Conservation (phyloP, 1,284 basidiomycete species). For the Golubevia pallescens region DNA sequence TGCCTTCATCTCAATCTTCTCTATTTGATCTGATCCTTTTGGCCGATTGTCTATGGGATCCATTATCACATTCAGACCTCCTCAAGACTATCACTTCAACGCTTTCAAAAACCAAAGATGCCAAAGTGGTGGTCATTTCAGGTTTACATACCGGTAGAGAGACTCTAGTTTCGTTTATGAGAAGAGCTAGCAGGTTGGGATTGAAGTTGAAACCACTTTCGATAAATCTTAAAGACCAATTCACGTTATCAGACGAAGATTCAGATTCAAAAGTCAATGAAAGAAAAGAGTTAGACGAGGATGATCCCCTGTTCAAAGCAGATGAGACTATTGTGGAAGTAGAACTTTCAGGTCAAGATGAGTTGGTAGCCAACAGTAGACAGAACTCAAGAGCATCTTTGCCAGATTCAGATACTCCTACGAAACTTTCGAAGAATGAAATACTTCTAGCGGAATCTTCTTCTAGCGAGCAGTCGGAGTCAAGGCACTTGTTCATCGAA, state of each 20-base stretch:
- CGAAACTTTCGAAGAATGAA: conserved; percentile 1
- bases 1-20: too few species aligned
- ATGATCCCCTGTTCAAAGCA: conserved; percentile 18
- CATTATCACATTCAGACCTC: conserved; percentile 45
- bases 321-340: conserved; percentile 32
- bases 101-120: conserved; percentile 13
- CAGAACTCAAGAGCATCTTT: not conserved
- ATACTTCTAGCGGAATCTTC: conserved; percentile 13
- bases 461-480: not conserved
- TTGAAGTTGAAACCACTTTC: conserved; percentile 27
- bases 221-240: conserved; percentile 4
- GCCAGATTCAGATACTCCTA: conserved; percentile 1
- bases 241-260: conserved; percentile 4
- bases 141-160: conserved; percentile 57
- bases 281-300: conserved; percentile 5
- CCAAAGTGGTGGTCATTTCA: conserved; percentile 48
- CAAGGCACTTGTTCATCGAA: conserved; percentile 12
- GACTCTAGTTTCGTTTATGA: conserved; percentile 42
- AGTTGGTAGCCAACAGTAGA: not conserved
- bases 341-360: conserved; percentile 10
- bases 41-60: conserved; percentile 62
- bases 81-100: conserved; percentile 33
- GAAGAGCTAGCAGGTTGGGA: conserved; percentile 27
- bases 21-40: conserved; percentile 41
- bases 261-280: not conserved